Percentiles rank a stretch among this genome's conserved stretches.
Evolutionary conservation across 2,329 filamentous ascomycete species (phyloP).

Genomic region (Xylariales sp.): DNA sequence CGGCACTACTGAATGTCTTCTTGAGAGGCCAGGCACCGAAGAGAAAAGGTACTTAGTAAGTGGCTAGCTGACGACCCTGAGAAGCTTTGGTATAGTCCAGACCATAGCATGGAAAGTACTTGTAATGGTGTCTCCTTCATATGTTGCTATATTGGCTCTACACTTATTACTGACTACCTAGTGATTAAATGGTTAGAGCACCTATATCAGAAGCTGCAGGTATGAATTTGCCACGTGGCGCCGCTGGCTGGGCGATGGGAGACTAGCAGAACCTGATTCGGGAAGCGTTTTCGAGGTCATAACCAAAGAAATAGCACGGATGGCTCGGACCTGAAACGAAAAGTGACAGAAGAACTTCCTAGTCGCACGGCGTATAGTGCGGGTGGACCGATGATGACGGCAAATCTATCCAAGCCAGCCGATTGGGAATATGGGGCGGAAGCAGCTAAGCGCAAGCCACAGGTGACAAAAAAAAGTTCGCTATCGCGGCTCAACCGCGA

Average conservation of each 20-base stretch:
- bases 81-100: not conserved
- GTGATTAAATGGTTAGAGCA: not conserved
- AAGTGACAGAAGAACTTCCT: constrained; percentile 5
- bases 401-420: constrained; percentile 12
- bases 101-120: not conserved
- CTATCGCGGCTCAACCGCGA: not conserved
- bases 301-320: constrained; percentile 16
- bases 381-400: constrained; percentile 14
- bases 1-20: not conserved
- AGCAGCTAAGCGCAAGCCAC: constrained; percentile 10
- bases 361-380: constrained; percentile 13
- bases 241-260: constrained; percentile 11
- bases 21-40: too few species aligned
- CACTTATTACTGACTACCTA: not conserved
- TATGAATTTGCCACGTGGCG: constrained; percentile 28
- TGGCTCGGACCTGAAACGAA: constrained; percentile 22
- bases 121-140: not conserved
- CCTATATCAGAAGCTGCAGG: not conserved
- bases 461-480: not conserved
- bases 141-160: constrained; percentile 1
- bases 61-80: constrained; percentile 4
- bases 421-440: constrained; percentile 21
- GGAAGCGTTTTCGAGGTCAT: constrained; percentile 3
- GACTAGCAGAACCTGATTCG: constrained; percentile 6
- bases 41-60: not conserved